These are phyloP conservation scores for Leccinum boreale DNA, from an alignment of 768 basidiomycete genomes.

Conservation along the genomic window DNA sequence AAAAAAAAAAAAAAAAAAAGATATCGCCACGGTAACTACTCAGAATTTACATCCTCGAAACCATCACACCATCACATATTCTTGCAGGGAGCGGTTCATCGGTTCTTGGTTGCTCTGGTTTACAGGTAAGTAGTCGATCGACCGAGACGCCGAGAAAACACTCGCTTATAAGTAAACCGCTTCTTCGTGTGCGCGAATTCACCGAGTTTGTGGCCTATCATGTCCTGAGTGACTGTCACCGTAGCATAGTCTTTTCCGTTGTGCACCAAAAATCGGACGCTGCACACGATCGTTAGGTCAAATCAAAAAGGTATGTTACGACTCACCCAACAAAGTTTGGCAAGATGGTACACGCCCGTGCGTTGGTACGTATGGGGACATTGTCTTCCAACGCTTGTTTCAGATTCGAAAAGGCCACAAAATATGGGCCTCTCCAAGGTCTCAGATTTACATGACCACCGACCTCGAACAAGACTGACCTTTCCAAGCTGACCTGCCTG, in stretches of 20 bases:
- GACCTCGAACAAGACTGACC: slow-evolving; percentile 37
- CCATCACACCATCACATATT: not conserved
- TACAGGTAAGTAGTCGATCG: not conserved
- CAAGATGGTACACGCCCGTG: slow-evolving; percentile 86
- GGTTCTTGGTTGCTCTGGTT: not conserved
- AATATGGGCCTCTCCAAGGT: slow-evolving; percentile 73
- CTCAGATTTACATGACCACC: not conserved
- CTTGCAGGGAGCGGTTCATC: not conserved
- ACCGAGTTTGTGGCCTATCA: slow-evolving; percentile 98
- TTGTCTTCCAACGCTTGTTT: slow-evolving; percentile 77
- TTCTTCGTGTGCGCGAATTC: slow-evolving; percentile 93
- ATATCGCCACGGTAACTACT: slow-evolving; percentile 32
- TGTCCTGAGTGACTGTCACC: slow-evolving; percentile 87
- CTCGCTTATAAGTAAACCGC: slow-evolving; percentile 81
- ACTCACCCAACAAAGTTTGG: slow-evolving; percentile 94
- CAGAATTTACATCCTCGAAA: not conserved
- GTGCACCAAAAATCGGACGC: slow-evolving; percentile 87
- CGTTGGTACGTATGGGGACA: slow-evolving; percentile 84
- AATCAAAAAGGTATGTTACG: not conserved
- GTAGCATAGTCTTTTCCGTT: slow-evolving; percentile 91
- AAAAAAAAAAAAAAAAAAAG: slow-evolving; percentile 6
- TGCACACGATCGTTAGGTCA: slow-evolving; percentile 26
- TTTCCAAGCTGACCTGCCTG: slow-evolving; percentile 84
- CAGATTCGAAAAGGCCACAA: slow-evolving; percentile 89
- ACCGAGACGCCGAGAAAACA: slow-evolving; percentile 18